Conservation (phyloP, 1,284 basidiomycete genomes). For the Rhodotorula sp. region DNA sequence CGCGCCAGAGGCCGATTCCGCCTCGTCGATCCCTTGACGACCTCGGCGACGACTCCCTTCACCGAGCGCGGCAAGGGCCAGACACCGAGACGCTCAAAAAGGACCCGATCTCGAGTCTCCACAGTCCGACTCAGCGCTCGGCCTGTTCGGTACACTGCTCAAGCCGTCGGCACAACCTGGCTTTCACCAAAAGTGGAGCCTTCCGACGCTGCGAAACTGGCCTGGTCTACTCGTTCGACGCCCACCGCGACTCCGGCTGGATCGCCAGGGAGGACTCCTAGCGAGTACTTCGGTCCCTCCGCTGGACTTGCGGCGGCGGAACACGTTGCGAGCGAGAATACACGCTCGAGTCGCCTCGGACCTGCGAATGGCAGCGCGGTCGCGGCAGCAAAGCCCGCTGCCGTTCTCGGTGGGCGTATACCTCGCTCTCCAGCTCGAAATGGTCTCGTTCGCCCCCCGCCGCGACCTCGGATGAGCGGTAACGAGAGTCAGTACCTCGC, state of each 20-base stretch:
- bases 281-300: background rate
- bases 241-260: conserved; percentile 5
- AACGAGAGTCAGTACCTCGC: conserved; percentile 32
- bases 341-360: no score
- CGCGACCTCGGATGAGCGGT: background rate
- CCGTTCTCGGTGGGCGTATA: background rate
- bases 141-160: no score
- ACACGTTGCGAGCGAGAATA: background rate
- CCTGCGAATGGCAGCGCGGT: background rate
- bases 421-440: background rate
- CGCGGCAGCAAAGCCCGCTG: background rate
- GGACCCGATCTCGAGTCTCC: no score
- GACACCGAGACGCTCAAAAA: no score
- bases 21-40: no score
- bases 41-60: no score
- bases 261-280: background rate
- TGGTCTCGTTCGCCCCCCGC: background rate
- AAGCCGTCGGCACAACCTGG: no score
- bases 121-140: no score
- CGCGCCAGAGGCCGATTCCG: no score
- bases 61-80: no score
- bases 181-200: no score
- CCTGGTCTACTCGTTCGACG: background rate
- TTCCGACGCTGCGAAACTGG: background rate
- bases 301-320: background rate